Evolutionary conservation across 257 asterid species (phyloP), one percentile per base, ranked within the genome.

Genomic region (Capsicum baccatum): DNA sequence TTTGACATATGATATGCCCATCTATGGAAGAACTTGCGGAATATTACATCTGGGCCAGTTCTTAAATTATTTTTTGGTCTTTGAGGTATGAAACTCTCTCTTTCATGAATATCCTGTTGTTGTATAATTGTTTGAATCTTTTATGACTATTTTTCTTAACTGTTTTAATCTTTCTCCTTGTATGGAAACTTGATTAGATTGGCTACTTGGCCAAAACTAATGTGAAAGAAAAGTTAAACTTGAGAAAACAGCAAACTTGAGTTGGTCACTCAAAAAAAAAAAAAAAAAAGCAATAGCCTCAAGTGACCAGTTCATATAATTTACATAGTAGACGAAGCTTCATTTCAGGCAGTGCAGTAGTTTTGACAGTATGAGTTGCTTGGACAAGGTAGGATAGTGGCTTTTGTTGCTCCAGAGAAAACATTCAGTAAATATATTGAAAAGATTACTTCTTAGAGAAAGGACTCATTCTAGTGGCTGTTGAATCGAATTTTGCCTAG

Each of bases 171-270:
- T 14, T 4, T 54, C 64, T 2, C 33, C 12, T 50, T 54, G 33
- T 0, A 14, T 54, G 82, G 82, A 78, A 54, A 54, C 33, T 54
- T 15, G 82, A 78, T 33, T 54, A 55, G 82, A 78, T 78, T 78
- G 66, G 66, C 50, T 33, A 54, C 50, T 55, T 15, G 60, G 64
- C 33, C 66, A 78, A 78, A 39, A 54, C 44, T 16, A 78, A 78
- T 14, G 19, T 0, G 10, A 10, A 54, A 74, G 33, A 74, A 15
- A 47, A 2, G 47, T 74, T 7, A 0, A 13, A 21, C 62, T 52
- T 57, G 39, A 52, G 14, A 76, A 76, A 52, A 50, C 19, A 6
- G 47, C 80, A 21, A 44, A 13, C 19, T 74, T 54, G 80, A 74
- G 60, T 3, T 74, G n/a, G 80, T 48, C 7, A 21, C 35, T 1